Conservation (phyloP, 2,329 filamentous ascomycete genomes). For the Calonectria crousiana region DNA sequence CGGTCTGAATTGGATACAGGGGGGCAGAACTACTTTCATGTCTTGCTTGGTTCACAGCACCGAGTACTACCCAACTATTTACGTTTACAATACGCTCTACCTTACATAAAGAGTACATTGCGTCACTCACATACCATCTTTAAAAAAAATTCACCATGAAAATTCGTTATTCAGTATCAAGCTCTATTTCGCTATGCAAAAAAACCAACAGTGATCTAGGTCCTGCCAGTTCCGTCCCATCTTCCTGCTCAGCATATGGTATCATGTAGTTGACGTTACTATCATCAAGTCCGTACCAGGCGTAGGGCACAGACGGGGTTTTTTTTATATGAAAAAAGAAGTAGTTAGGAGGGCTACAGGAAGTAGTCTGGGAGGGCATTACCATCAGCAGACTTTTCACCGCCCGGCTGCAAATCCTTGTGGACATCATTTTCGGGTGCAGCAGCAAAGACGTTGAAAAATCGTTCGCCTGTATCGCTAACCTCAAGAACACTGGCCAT, state of each 20-base stretch:
- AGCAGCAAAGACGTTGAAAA: constrained; percentile 98
- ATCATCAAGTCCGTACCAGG: constrained; percentile 35
- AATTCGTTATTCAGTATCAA: constrained; percentile 35
- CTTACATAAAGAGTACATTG: constrained; percentile 30
- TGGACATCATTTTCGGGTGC: constrained; percentile 95
- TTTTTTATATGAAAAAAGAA: background rate
- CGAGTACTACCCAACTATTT: constrained; percentile 27
- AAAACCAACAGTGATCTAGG: constrained; percentile 30
- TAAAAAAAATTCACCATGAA: constrained; percentile 26
- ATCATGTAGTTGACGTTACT: constrained; percentile 36
- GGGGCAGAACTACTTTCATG: constrained; percentile 33
- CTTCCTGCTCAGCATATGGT: constrained; percentile 39
- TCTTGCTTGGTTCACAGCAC: constrained; percentile 29
- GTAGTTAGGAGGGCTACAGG: constrained; percentile 59
- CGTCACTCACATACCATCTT: constrained; percentile 19
- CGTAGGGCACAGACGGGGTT: constrained; percentile 14
- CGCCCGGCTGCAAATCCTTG: constrained; percentile 83
- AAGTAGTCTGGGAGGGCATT: constrained; percentile 79
- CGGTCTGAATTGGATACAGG: constrained; percentile 23
- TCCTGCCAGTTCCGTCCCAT: constrained; percentile 27
- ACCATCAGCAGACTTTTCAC: constrained; percentile 76
- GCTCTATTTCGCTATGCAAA: constrained; percentile 42
- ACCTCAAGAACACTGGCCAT: constrained; percentile 98
- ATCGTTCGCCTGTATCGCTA: constrained; percentile 90
- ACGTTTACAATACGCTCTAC: constrained; percentile 23